Percentiles rank a stretch among this genome's conserved stretches.
phyloP scores from a whole-genome alignment of 768 basidiomycete genomes.

The Leucosporidium scottii region DNA sequence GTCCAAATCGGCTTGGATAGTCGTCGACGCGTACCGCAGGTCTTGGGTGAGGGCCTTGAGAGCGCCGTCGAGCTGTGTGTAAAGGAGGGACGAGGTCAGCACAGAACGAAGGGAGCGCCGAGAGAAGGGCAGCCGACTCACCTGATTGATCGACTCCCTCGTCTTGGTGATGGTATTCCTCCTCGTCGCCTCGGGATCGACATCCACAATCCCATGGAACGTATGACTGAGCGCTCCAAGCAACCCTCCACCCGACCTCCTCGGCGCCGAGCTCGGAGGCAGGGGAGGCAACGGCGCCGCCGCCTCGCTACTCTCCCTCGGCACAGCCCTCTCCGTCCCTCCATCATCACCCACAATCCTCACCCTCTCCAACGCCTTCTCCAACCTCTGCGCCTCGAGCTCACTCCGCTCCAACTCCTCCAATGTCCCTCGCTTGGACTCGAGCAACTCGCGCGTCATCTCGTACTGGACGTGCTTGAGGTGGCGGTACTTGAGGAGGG shows the following conservation, averaged over 20 bases:
- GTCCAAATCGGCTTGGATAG: conserved; percentile 95
- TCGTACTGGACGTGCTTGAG: conserved; percentile 98
- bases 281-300: conserved; percentile 13
- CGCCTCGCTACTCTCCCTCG: conserved; percentile 20
- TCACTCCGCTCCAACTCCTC: conserved; percentile 90
- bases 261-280: conserved; percentile 1
- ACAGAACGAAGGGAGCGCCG: neutral
- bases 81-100: neutral
- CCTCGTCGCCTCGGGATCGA: conserved; percentile 91
- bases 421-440: conserved; percentile 71
- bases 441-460: conserved; percentile 85
- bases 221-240: conserved; percentile 89
- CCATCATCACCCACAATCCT: conserved; percentile 24
- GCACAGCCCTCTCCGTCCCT: conserved; percentile 24
- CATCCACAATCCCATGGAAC: conserved; percentile 96
- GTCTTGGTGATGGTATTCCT: conserved; percentile 90
- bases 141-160: conserved; percentile 89
- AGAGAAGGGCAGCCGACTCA: conserved; percentile 42
- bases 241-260: conserved; percentile 51
- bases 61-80: conserved; percentile 78
- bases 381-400: conserved; percentile 76
- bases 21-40: conserved; percentile 89
- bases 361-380: conserved; percentile 63
- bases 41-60: conserved; percentile 86
- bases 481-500: conserved; percentile 85